Evolutionary conservation across 1,139 yeast species (phyloP).

Genomic region (Arxiozyma slooffiae): DNA sequence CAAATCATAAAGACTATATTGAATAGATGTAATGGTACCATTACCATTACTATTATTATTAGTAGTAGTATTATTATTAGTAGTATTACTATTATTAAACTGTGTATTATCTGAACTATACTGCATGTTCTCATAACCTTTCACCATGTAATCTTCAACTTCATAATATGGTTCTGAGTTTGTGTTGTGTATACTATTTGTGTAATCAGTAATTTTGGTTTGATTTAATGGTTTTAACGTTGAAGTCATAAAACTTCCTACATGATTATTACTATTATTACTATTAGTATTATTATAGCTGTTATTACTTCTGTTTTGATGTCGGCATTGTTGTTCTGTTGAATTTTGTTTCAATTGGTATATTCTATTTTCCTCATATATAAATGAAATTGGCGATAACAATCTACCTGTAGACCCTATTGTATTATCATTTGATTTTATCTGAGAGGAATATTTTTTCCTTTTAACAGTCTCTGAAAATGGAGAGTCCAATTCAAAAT

Average conservation of each 20-base stretch:
- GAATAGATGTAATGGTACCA: constrained; percentile 3
- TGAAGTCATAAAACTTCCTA: background rate
- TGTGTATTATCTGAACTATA: background rate
- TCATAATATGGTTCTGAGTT: constrained; percentile 17
- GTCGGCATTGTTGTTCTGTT: background rate
- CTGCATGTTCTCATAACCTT: constrained; percentile 13
- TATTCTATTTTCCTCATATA: constrained; percentile 1
- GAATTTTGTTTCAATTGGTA: constrained; percentile 2
- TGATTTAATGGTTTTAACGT: constrained; percentile 3
- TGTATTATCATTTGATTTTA: background rate
- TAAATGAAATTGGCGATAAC: constrained; percentile 5
- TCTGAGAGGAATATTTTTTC: background rate
- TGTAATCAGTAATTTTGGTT: background rate
- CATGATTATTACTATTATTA: background rate
- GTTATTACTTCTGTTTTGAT: background rate
- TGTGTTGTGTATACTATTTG: constrained; percentile 1
- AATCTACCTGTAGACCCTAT: constrained; percentile 1
- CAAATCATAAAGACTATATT: constrained; percentile 14
- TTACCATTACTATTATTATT: background rate
- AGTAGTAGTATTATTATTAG: no score
- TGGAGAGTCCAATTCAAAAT: constrained; percentile 8
- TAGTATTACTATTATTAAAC: no score
- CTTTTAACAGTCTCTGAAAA: constrained; percentile 7
- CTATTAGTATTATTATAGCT: background rate
- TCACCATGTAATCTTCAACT: constrained; percentile 21